A percentile compares a stretch with the other conserved stretches of the same genome.
Evolutionary conservation across 257 asterid species (phyloP).

Genomic region (Rehmannia glutinosa): DNA sequence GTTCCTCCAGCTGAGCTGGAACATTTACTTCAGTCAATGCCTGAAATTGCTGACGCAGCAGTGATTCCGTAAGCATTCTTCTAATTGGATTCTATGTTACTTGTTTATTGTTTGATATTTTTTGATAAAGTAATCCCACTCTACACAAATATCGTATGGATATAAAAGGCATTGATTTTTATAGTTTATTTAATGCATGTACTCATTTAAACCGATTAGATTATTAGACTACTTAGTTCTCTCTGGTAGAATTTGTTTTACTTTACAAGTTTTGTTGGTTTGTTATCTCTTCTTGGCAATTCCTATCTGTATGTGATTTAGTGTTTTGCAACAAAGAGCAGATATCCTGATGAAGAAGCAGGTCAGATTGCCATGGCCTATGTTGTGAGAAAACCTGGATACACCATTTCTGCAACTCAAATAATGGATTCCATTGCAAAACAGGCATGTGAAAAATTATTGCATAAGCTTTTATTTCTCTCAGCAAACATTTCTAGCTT

Average conservation of each 20-base stretch:
- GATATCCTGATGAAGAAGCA: conserved; percentile 94
- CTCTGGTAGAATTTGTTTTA: no score
- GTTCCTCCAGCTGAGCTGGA: conserved; percentile 97
- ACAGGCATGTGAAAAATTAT: conserved; percentile 63
- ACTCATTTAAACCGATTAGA: background rate
- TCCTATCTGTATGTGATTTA: background rate
- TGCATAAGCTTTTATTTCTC: background rate
- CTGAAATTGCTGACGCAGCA: conserved; percentile 87
- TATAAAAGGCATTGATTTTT: no score
- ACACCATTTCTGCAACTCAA: conserved; percentile 52
- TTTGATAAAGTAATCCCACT: background rate
- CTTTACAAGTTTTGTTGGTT: background rate
- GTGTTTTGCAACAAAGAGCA: conserved; percentile 22
- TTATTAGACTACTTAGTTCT: no score
- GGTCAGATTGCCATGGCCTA: conserved; percentile 97
- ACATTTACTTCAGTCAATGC: conserved; percentile 75
- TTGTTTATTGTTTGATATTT: background rate
- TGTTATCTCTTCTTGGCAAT: background rate
- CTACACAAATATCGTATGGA: no score
- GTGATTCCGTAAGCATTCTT: conserved; percentile 75
- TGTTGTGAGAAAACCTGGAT: conserved; percentile 74
- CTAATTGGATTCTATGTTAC: background rate
- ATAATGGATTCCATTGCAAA: conserved; percentile 63
- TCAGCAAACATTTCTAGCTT: no score
- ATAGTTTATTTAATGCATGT: background rate